phyloP scores from a whole-genome alignment of 2,329 filamentous ascomycete genomes.

The Magnaporthiopsis poae region DNA sequence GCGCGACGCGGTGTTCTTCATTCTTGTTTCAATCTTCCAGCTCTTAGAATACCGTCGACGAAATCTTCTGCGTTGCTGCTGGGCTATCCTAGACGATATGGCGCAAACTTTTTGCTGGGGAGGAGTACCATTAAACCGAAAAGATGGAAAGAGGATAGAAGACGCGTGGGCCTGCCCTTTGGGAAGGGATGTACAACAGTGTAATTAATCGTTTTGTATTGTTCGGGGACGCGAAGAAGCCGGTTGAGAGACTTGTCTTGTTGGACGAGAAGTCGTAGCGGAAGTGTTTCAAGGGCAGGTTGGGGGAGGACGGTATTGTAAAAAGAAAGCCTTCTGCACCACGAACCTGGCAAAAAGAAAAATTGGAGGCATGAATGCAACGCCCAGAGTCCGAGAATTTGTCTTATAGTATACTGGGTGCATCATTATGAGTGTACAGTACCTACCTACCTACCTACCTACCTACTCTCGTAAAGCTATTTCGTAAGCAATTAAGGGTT shows the following conservation, averaged over 20 bases:
- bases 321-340: no score
- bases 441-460: no score
- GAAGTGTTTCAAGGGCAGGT: no score
- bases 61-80: not conserved
- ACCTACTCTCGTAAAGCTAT: no score
- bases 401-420: no score
- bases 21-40: constrained; percentile 1
- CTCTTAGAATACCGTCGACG: constrained; percentile 2
- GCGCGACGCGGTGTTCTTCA: not conserved
- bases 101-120: not conserved
- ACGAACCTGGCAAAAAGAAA: no score
- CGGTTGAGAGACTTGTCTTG: not conserved
- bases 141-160: constrained; percentile 3
- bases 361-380: no score
- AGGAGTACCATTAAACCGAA: not conserved
- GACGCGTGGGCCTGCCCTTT: constrained; percentile 1
- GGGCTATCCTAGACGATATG: not conserved
- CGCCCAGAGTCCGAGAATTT: no score
- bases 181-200: not conserved
- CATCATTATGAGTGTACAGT: no score
- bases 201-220: not conserved
- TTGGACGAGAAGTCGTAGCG: no score
- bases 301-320: no score
- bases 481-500: no score
- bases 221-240: not conserved